Evolutionary conservation across 768 basidiomycete genomes (phyloP).

Genomic region (Erythrobasidium yunnanense): DNA sequence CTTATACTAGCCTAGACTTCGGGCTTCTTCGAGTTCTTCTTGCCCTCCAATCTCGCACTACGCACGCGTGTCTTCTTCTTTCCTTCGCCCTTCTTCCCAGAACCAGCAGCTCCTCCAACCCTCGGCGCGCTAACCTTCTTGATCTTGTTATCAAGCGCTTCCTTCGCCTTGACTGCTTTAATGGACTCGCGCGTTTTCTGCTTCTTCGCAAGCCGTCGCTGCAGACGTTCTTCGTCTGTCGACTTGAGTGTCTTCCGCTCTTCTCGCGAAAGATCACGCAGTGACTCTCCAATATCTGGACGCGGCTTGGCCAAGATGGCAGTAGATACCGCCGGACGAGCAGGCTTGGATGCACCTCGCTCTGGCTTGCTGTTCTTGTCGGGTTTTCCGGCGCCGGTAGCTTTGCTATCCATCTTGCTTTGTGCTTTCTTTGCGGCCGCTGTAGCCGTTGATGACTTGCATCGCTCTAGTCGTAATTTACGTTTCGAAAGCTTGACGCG

Average conservation of each 20-base stretch:
- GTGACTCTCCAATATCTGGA: constrained; percentile 63
- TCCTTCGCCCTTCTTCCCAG: constrained; percentile 4
- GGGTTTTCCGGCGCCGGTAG: neutral
- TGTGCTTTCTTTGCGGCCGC: constrained; percentile 22
- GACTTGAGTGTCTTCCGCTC: constrained; percentile 75
- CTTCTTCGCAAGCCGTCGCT: constrained; percentile 49
- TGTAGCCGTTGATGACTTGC: constrained; percentile 55
- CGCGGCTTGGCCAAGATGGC: constrained; percentile 54
- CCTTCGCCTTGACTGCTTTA: constrained; percentile 12
- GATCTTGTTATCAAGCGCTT: constrained; percentile 10
- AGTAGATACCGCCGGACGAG: constrained; percentile 26
- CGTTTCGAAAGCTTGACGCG: constrained; percentile 88
- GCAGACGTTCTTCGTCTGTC: constrained; percentile 65
- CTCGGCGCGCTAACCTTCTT: neutral
- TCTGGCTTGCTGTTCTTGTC: constrained; percentile 6
- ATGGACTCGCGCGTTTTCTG: constrained; percentile 26
- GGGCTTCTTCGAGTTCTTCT: constrained; percentile 20
- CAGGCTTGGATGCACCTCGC: constrained; percentile 37
- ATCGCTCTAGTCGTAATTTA: constrained; percentile 78
- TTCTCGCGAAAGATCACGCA: constrained; percentile 68
- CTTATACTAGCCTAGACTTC: too few relatives aligned
- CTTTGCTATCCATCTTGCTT: neutral
- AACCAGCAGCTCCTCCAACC: constrained; percentile 1
- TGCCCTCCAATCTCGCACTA: neutral
- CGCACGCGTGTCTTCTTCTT: constrained; percentile 1